phyloP scores from a whole-genome alignment of 331 rosid species.

The Quercus lobata region DNA sequence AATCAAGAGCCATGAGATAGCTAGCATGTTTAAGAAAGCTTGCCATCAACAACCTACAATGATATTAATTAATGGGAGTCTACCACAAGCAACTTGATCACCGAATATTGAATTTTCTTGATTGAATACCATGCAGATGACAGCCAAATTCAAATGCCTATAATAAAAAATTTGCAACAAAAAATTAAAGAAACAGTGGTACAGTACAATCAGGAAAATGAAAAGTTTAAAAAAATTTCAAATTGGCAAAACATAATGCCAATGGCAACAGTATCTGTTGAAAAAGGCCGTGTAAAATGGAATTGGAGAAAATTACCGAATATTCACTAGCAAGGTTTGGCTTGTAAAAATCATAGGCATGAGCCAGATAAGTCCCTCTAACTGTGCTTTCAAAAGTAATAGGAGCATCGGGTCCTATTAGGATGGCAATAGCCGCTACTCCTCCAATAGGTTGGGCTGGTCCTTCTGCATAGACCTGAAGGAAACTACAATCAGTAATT shows the following conservation, averaged over 20 bases:
- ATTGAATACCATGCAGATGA: not conserved
- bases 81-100: slow-evolving; percentile 24
- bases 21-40: slow-evolving; percentile 98
- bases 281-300: not conserved
- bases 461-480: slow-evolving; percentile 91
- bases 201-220: no score
- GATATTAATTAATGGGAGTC: not conserved
- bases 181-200: not conserved
- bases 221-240: not conserved
- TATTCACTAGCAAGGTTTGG: slow-evolving; percentile 98
- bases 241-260: not conserved
- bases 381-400: slow-evolving; percentile 88
- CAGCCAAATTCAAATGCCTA: not conserved
- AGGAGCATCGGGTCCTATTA: slow-evolving; percentile 89
- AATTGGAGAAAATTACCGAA: slow-evolving; percentile 56
- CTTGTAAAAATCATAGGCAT: slow-evolving; percentile 93
- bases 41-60: slow-evolving; percentile 90
- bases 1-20: slow-evolving; percentile 91
- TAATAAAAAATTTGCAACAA: not conserved
- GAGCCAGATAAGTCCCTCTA: slow-evolving; percentile 91
- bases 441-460: slow-evolving; percentile 92
- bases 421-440: slow-evolving; percentile 95
- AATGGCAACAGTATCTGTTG: not conserved
- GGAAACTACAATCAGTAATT: not conserved
- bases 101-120: not conserved